Base-by-base conservation (phyloP, 306 rosid genomes). In the Cyclanthera cordifolia region DNA sequence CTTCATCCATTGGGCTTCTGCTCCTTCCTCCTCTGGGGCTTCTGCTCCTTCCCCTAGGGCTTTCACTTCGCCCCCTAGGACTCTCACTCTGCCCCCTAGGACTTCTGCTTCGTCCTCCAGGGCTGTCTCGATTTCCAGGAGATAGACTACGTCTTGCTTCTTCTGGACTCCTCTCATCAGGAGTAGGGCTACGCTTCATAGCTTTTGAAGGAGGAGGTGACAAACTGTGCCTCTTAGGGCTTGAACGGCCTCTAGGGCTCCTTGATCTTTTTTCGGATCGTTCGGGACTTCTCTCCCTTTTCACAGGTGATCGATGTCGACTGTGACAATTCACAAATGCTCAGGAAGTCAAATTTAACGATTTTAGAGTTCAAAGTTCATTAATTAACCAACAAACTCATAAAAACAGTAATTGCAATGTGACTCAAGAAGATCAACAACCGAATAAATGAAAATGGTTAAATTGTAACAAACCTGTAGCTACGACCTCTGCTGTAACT, bases 401-500 rank as follows among this genome's bases (percentile, higher is more conserved):
- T 45, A 0, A 16, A n/a, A 34, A 27, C 43, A 0, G 0, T 12
- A 7, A 57, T 0, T 17, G 19, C 69, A 39, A 41, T 65, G 20
- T 24, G 15, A 46, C 24, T 28, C 11, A 30, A 14, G 27, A 56
- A 8, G 5, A 45, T 6, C 14, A 4, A 34, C 3, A 32, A 8
- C 14, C 27, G 3, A 15, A 10, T 15, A 43, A 23, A 68, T 37
- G 20, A 43, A 34, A 14, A 17, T 32, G 28, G 2, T 5, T 60
- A 21, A 9, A 63, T n/a, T 13, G 34, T 5, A 54, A 48, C 47
- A 34, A 27, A 83, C 88, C 88, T 84, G 72, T 77, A 79, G 72
- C 88, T 84, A 30, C 60, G 86, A 13, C 59, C 88, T 77, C 88
- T 74, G 80, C 84, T 81, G 75, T 84, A 79, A 65, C 88, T 81